phyloP scores from a whole-genome alignment of 2,329 filamentous ascomycete species.

The Ophiostoma tasmaniense region DNA sequence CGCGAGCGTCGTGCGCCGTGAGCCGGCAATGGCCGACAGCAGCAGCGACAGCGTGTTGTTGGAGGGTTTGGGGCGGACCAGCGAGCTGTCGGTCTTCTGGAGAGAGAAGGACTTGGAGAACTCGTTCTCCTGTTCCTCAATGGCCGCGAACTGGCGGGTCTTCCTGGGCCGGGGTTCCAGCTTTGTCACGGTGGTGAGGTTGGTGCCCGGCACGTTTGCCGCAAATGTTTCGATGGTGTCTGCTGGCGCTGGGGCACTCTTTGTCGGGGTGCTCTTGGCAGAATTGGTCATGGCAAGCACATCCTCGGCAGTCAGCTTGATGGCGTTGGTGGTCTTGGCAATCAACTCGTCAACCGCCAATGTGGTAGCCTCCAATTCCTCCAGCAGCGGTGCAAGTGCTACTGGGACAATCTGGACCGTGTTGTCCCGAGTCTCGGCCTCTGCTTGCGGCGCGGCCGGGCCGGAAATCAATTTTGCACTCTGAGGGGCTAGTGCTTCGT shows the following conservation, averaged over 20 bases:
- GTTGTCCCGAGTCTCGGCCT: neutral
- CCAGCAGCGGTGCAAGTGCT: neutral
- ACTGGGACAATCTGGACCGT: neutral
- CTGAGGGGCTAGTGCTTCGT: neutral
- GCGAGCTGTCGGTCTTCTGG: constrained; percentile 11
- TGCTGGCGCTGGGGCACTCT: neutral
- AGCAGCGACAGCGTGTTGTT: constrained; percentile 60
- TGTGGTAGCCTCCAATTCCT: neutral
- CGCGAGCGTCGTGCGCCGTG: constrained; percentile 54
- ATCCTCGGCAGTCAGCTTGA: too few relatives aligned
- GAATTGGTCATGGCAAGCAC: too few relatives aligned
- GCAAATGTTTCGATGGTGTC: neutral
- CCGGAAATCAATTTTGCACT: neutral
- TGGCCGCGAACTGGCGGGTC: neutral
- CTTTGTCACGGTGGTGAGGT: neutral
- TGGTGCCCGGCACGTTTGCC: neutral
- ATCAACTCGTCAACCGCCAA: neutral
- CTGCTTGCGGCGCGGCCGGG: neutral
- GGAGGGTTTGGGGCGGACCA: constrained; percentile 30
- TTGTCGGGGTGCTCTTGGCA: too few relatives aligned
- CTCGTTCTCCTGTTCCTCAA: neutral
- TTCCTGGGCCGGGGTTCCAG: neutral
- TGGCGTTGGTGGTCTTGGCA: neutral
- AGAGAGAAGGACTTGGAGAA: neutral
- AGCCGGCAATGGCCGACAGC: constrained; percentile 53